Evolutionary conservation across 1,139 yeast species (phyloP).

Genomic region (Magnusiomyces magnusii): DNA sequence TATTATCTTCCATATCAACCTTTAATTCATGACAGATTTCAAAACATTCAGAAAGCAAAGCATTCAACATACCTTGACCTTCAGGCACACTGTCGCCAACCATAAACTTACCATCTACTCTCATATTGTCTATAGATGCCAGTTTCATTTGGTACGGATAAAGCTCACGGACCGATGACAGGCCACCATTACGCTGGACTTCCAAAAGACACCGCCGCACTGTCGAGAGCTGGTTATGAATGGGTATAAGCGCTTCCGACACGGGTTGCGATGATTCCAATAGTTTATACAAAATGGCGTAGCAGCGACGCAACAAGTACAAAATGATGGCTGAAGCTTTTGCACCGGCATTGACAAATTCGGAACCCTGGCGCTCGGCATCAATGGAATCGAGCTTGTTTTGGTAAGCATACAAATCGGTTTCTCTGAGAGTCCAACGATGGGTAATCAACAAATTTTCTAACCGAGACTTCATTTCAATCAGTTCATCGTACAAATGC

Average conservation of each 20-base stretch:
- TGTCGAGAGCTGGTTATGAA: slow-evolving; percentile 87
- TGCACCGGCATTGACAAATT: slow-evolving; percentile 37
- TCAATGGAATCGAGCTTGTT: slow-evolving; percentile 65
- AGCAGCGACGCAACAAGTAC: slow-evolving; percentile 80
- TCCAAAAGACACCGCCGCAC: slow-evolving; percentile 85
- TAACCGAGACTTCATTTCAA: slow-evolving; percentile 59
- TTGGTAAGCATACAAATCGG: slow-evolving; percentile 82
- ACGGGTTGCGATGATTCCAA: slow-evolving; percentile 93
- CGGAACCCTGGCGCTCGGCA: slow-evolving; percentile 46
- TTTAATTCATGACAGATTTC: slow-evolving; percentile 87
- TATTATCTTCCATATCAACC: slow-evolving; percentile 75
- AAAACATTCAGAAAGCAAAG: slow-evolving; percentile 86
- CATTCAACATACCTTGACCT: slow-evolving; percentile 92
- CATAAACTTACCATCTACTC: slow-evolving; percentile 86
- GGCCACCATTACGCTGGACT: slow-evolving; percentile 86
- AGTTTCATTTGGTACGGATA: slow-evolving; percentile 94
- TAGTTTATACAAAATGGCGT: slow-evolving; percentile 78
- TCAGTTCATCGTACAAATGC: slow-evolving; percentile 47
- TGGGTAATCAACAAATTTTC: slow-evolving; percentile 82
- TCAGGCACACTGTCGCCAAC: slow-evolving; percentile 87
- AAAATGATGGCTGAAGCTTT: slow-evolving; percentile 59
- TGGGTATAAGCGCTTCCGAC: slow-evolving; percentile 82
- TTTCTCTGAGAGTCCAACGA: slow-evolving; percentile 94
- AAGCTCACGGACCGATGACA: slow-evolving; percentile 75
- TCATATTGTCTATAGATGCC: slow-evolving; percentile 76